A percentile compares a stretch with the other conserved stretches of the same genome.
Evolutionary conservation across 352 stramenopile species (phyloP).

Genomic region (Peronospora tabacina): DNA sequence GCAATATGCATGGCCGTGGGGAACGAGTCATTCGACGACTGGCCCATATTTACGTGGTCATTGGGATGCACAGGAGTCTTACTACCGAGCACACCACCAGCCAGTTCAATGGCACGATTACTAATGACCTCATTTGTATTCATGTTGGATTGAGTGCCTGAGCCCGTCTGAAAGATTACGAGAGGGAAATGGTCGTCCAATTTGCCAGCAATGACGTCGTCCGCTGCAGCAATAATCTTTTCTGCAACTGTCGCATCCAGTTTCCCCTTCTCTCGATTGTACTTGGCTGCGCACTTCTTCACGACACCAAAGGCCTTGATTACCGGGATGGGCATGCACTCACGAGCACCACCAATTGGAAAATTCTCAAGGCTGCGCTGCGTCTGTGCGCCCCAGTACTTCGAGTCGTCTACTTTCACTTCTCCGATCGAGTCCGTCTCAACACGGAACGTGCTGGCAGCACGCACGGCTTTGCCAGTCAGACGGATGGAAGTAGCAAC

Average conservation of each 20-base stretch:
- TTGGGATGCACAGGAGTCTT: constrained; percentile 89
- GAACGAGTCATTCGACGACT: constrained; percentile 96
- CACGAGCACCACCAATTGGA: constrained; percentile 84
- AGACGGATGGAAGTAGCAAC: constrained; percentile 19
- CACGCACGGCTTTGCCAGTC: constrained; percentile 27
- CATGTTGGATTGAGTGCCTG: constrained; percentile 70
- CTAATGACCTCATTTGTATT: constrained; percentile 75
- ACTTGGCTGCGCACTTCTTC: constrained; percentile 92
- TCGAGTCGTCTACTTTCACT: constrained; percentile 70
- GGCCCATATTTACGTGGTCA: constrained; percentile 96
- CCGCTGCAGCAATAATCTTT: constrained; percentile 88
- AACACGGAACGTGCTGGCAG: constrained; percentile 40
- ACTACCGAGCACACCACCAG: constrained; percentile 38
- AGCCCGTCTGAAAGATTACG: constrained; percentile 69
- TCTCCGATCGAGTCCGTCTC: constrained; percentile 79
- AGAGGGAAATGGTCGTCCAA: constrained; percentile 94
- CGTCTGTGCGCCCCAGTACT: constrained; percentile 92
- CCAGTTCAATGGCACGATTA: constrained; percentile 58
- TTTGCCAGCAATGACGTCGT: constrained; percentile 90
- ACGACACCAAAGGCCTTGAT: constrained; percentile 91
- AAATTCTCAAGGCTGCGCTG: constrained; percentile 95
- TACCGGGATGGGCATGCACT: constrained; percentile 91
- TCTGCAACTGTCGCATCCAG: constrained; percentile 68
- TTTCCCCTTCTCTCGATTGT: constrained; percentile 86
- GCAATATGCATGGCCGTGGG: constrained; percentile 97